Evolutionary conservation across 2,329 filamentous ascomycete genomes (phyloP), one percentile per base, ranked within the genome.

Genomic region (Geosmithia morbida): DNA sequence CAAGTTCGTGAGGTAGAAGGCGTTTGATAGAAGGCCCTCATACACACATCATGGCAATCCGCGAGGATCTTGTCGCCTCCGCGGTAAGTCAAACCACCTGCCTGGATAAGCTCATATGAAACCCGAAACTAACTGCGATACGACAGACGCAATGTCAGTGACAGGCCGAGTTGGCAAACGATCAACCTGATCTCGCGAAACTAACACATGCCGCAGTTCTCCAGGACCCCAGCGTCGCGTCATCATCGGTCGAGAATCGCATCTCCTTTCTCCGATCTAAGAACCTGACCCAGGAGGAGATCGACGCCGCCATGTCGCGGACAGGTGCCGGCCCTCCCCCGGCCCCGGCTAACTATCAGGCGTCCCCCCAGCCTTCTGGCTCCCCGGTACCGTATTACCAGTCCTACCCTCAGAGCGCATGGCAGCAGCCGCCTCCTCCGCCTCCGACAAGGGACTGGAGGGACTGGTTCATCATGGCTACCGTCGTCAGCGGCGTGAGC

Each of bases 401-500:
- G 51, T 66, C 67, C 39, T 74, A 74, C 48, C 65, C 70, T 45
- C 72, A 71, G 50, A 67, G 73, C 49, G 67, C 72, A 54, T 81
- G 77, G 77, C 77, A 78, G 56, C 70, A 70, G 29, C 67, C 76
- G 3, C 73, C 73, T 1, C 70, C 75, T 48, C 66, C 80, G 2
- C 6, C 33, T 11, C 88, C 88, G 2, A 82, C 80, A 60, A 75
- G 92, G 59, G 92, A 98, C 66, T 98, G 92, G 92, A 78, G 94
- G 51, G 92, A 98, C 61, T 97, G 88, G 85, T 98, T 98, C 66
- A 97, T 98, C 65, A 95, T 97, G 87, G 92, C 92, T 7, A 98
- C 92, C 0, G 86, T 97, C 13, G 83, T 94, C 52, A 84, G 88
- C 49, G 87, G 89, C 45, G 82, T 96, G 18, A 77, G 87, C 40